Conservation (phyloP, 371 early-diverging fungal species). For the Lichtheimia ornata region DNA sequence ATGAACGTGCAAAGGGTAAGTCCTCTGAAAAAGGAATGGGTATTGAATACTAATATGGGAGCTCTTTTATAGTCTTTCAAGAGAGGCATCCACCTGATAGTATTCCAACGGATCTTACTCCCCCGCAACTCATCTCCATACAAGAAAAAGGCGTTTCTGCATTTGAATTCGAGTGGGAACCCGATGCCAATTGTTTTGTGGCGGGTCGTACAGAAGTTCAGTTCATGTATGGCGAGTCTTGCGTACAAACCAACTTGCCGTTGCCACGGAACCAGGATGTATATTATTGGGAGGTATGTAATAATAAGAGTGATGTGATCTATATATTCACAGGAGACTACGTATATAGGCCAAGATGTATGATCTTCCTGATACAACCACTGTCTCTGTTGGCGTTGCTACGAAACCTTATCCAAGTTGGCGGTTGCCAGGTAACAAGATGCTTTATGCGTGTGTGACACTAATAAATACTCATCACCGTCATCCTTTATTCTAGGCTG, state of each 20-base stretch:
- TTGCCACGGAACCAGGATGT: slow-evolving; percentile 77
- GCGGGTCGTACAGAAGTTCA: slow-evolving; percentile 76
- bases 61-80: slow-evolving; percentile 42
- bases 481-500: slow-evolving; percentile 41
- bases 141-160: slow-evolving; percentile 85
- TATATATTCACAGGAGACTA: background rate
- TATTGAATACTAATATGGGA: background rate
- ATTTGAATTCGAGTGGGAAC: slow-evolving; percentile 78
- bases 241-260: slow-evolving; percentile 81
- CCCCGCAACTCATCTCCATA: slow-evolving; percentile 67
- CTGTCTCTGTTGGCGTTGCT: slow-evolving; percentile 63
- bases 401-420: slow-evolving; percentile 71
- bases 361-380: slow-evolving; percentile 61
- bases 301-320: background rate
- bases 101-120: slow-evolving; percentile 66
- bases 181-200: slow-evolving; percentile 63
- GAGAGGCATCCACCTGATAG: slow-evolving; percentile 60
- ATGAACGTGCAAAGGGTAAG: slow-evolving; percentile 48
- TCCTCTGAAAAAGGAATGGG: background rate
- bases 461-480: background rate
- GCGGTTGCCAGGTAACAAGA: slow-evolving; percentile 64
- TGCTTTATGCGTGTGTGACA: slow-evolving; percentile 2
- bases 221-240: slow-evolving; percentile 69
- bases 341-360: slow-evolving; percentile 66
- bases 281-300: slow-evolving; percentile 61